A percentile compares a stretch with the other conserved stretches of the same genome.
These are phyloP conservation scores for Yamadazyma triangularis DNA, from an alignment of 1,139 yeast species.

Conservation along the genomic window DNA sequence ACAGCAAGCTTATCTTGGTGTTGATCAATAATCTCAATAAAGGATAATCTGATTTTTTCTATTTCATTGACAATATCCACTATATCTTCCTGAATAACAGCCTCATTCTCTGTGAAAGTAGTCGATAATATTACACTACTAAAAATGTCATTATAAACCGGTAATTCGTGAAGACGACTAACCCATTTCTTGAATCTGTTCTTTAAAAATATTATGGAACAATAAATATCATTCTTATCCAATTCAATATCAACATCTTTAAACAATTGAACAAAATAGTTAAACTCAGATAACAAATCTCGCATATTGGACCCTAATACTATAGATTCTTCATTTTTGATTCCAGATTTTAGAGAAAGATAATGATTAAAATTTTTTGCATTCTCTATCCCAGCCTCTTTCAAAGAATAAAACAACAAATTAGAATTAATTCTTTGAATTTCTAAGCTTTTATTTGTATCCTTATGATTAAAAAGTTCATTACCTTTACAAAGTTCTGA, in stretches of 20 bases:
- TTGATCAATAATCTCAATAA: too few relatives aligned
- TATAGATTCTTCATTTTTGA: background rate
- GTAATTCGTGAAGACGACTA: background rate
- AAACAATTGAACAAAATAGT: background rate
- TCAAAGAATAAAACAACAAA: background rate
- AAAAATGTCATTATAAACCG: background rate
- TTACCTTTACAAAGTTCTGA: background rate
- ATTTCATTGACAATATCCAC: background rate
- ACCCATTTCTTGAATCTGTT: background rate
- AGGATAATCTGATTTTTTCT: background rate
- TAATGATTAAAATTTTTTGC: background rate
- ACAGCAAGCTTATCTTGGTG: background rate
- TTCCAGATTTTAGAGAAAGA: too few relatives aligned
- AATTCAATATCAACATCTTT: background rate
- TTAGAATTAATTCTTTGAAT: background rate
- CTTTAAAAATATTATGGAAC: background rate
- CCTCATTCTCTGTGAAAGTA: background rate
- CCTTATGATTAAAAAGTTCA: too few relatives aligned
- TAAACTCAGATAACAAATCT: background rate
- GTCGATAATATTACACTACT: conserved; percentile 1
- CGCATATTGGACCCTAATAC: too few relatives aligned
- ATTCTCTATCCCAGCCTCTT: too few relatives aligned
- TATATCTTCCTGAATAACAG: background rate
- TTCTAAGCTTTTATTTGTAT: background rate
- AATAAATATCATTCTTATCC: background rate